Evolutionary conservation across 2,329 filamentous ascomycete species (phyloP).

Genomic region (Capronia americana): DNA sequence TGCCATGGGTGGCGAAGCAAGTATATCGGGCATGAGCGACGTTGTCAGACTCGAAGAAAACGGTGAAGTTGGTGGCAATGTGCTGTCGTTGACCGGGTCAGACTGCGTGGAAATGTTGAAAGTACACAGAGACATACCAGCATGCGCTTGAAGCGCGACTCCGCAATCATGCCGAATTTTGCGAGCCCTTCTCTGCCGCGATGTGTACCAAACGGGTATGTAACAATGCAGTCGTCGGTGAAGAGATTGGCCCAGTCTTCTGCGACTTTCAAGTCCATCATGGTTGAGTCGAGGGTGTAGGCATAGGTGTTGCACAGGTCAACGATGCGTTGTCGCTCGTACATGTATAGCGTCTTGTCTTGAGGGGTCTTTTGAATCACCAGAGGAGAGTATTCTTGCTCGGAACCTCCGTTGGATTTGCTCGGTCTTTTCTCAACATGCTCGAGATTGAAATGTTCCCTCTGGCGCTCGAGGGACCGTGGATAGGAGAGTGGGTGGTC

Average conservation of each 20-base stretch:
- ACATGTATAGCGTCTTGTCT: constrained; percentile 21
- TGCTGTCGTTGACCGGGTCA: constrained; percentile 5
- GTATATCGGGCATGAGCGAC: constrained; percentile 21
- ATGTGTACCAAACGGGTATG: constrained; percentile 21
- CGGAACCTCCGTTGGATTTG: neutral
- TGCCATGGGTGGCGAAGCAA: constrained; percentile 22
- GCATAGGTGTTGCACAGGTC: constrained; percentile 20
- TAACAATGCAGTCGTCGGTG: constrained; percentile 18
- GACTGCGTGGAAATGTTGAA: neutral
- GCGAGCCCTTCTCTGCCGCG: constrained; percentile 24
- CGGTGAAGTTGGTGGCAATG: constrained; percentile 15
- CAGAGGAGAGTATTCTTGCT: constrained; percentile 6
- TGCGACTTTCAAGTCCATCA: constrained; percentile 15
- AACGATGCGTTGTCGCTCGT: constrained; percentile 16
- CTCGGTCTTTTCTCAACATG: neutral
- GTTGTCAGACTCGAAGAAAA: constrained; percentile 18
- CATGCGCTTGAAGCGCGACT: constrained; percentile 20
- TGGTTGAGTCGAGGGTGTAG: constrained; percentile 20
- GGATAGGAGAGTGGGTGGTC: constrained; percentile 14
- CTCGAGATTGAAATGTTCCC: neutral
- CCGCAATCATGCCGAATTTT: constrained; percentile 17
- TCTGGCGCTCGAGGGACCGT: constrained; percentile 2
- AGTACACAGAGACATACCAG: constrained; percentile 5
- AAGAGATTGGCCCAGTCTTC: constrained; percentile 24
- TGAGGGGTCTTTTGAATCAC: constrained; percentile 14